Evolutionary conservation across 164 flowering plant species (phyloP).

Genomic region (Macadamia tetraphylla): DNA sequence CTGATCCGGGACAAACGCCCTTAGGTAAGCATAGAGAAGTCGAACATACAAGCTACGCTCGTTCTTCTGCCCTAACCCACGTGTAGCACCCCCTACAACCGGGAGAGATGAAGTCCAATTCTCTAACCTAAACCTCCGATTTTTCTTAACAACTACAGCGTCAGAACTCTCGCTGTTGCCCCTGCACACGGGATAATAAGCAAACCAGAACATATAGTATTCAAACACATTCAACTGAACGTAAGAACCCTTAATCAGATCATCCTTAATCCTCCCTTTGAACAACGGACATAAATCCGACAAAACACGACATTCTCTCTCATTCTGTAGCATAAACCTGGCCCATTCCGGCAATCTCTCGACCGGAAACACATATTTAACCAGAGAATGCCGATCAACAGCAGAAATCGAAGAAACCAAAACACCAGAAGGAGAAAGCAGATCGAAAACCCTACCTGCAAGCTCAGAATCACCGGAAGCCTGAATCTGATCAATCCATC

Average conservation of each 20-base stretch:
- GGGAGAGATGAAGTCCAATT: constrained; percentile 64
- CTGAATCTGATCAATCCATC: constrained; percentile 57
- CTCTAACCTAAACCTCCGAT: constrained; percentile 46
- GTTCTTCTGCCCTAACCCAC: constrained; percentile 28
- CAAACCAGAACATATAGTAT: constrained; percentile 88
- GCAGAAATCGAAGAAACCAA: constrained; percentile 47
- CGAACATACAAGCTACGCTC: constrained; percentile 46
- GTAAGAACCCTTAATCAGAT: constrained; percentile 29
- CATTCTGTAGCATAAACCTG: constrained; percentile 41
- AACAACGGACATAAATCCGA: constrained; percentile 59
- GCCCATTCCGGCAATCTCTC: constrained; percentile 86
- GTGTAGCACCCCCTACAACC: constrained; percentile 31
- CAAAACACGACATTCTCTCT: constrained; percentile 34
- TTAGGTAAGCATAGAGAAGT: constrained; percentile 67
- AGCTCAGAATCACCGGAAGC: constrained; percentile 32
- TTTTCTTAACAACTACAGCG: constrained; percentile 20
- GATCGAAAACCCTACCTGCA: constrained; percentile 32
- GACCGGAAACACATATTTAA: constrained; percentile 67
- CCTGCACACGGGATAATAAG: constrained; percentile 74
- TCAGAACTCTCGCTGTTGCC: constrained; percentile 40
- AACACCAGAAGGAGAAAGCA: constrained; percentile 58
- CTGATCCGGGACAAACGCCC: constrained; percentile 46
- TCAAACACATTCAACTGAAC: constrained; percentile 76
- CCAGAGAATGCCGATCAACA: constrained; percentile 57
- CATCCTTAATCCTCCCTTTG: constrained; percentile 45